Evolutionary conservation across 1,284 basidiomycete species (phyloP), one percentile per base, ranked within the genome.

Genomic region (Ceratobasidium papillatum): DNA sequence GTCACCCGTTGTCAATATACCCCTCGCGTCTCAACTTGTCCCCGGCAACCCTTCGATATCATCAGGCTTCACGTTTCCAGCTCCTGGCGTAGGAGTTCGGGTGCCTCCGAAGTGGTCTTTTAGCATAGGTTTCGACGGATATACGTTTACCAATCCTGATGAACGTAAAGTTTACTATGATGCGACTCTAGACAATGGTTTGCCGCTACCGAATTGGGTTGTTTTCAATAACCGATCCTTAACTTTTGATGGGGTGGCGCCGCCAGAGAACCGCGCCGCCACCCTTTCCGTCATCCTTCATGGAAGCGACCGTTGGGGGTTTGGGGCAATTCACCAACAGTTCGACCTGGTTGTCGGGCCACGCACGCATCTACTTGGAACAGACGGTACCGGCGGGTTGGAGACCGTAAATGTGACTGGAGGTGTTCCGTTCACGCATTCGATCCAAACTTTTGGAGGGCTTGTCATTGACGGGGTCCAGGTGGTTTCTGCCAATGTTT

Each of bases 61-160:
- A 4, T 94, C 91, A 30, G 89, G 90, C 69, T 94, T 88, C 78
- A 78, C 87, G 59, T 80, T 92, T 36, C 83, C 85, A 2, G 61
- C 66, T 17, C 62, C 66, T 51, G 51, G 34, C 25, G 68, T 61
- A 34, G 76, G 74, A 38, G 81, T 98, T 72, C 86, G 94, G 56
- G 87, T 97, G 9, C 95, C 94, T 0, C 88, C 89, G 1, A 84
- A 85, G 36, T 98, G 95, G 95, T 95, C 94, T 0, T 98, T 97
- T 83, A 95, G 94, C 78, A 87, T 98, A 74, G 96, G 96, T 11
- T 90, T 98, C 78, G 84, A 89, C 52, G 85, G 88, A 75, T 84
- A 87, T 64, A 95, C 93, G 0, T 93, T 91, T 80, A 79, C 80
- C 0, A 83, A 86, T 41, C 80, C 82, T 5, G 66, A 73, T 14